Conservation (phyloP, 345 rosid genomes). For the Excoecaria cochinchinensis region DNA sequence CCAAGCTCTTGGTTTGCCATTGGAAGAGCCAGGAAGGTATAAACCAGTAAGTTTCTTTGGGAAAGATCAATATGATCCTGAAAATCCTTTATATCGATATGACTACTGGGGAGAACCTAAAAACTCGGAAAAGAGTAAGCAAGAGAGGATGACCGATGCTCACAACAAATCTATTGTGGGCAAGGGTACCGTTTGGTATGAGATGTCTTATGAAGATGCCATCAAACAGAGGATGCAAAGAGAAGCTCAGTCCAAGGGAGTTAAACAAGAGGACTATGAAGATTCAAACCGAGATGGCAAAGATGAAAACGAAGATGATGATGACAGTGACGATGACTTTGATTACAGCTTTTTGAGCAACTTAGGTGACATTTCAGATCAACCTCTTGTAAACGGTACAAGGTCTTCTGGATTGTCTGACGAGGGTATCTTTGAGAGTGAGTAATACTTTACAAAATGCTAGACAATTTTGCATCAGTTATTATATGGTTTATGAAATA, state of each 20-base stretch:
- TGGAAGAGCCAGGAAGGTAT: conserved; percentile 94
- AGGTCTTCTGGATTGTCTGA: conserved; percentile 57
- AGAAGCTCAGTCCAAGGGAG: conserved; percentile 42
- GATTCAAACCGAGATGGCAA: conserved; percentile 23
- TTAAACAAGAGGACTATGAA: conserved; percentile 31
- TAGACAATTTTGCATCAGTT: neutral
- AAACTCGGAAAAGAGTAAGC: conserved; percentile 84
- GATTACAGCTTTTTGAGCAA: conserved; percentile 72
- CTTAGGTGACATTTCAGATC: conserved; percentile 38
- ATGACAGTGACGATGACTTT: conserved; percentile 47
- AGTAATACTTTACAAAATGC: neutral
- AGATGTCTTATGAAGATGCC: conserved; percentile 75
- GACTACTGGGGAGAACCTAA: conserved; percentile 97
- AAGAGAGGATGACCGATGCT: conserved; percentile 63
- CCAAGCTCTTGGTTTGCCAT: conserved; percentile 78
- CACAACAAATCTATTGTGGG: conserved; percentile 89
- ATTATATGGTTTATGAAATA: neutral
- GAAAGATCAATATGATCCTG: conserved; percentile 85
- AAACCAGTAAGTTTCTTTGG: conserved; percentile 76
- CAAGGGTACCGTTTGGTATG: conserved; percentile 74
- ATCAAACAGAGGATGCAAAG: conserved; percentile 56
- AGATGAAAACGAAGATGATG: conserved; percentile 19
- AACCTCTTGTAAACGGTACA: conserved; percentile 80
- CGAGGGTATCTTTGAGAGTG: conserved; percentile 42
- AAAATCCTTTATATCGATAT: conserved; percentile 69